Evolutionary conservation across 768 basidiomycete species (phyloP).

Genomic region (Suillus occidentalis): DNA sequence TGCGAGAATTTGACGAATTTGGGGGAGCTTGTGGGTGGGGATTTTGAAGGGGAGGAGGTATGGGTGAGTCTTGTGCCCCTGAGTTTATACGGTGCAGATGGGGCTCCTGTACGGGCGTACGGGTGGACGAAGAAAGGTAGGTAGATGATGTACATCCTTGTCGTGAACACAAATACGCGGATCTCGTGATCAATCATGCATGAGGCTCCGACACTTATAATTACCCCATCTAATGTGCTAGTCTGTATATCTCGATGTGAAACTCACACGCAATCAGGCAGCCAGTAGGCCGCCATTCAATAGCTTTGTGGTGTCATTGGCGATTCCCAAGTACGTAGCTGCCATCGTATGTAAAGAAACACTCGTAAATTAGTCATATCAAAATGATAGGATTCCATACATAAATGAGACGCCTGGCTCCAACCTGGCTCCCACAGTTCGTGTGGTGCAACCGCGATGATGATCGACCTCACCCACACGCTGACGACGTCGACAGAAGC

Average conservation of each 20-base stretch:
- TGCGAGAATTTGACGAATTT: conserved; percentile 70
- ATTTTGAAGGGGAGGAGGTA: conserved; percentile 26
- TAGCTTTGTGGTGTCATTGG: not conserved
- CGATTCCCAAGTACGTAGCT: conserved; percentile 25
- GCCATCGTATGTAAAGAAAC: not conserved
- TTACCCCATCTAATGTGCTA: not conserved
- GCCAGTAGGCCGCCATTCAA: not conserved
- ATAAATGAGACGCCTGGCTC: not conserved
- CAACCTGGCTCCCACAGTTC: not conserved
- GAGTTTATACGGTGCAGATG: conserved; percentile 58
- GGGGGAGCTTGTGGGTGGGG: conserved; percentile 35
- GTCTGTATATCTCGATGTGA: not conserved
- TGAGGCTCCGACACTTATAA: not conserved
- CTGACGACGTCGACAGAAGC: conserved; percentile 13
- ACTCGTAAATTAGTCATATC: not conserved
- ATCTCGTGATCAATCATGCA: not conserved
- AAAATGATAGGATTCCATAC: not conserved
- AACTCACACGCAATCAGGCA: not conserved
- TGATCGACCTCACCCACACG: conserved; percentile 27
- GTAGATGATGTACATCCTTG: not conserved
- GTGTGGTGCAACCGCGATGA: conserved; percentile 5
- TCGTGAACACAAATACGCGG: not conserved
- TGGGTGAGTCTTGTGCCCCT: conserved; percentile 60
- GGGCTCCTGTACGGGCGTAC: conserved; percentile 70
- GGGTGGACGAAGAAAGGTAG: conserved; percentile 40